Conservation (phyloP, 176 grass and related monocot genomes). For the Triticum urartu region DNA sequence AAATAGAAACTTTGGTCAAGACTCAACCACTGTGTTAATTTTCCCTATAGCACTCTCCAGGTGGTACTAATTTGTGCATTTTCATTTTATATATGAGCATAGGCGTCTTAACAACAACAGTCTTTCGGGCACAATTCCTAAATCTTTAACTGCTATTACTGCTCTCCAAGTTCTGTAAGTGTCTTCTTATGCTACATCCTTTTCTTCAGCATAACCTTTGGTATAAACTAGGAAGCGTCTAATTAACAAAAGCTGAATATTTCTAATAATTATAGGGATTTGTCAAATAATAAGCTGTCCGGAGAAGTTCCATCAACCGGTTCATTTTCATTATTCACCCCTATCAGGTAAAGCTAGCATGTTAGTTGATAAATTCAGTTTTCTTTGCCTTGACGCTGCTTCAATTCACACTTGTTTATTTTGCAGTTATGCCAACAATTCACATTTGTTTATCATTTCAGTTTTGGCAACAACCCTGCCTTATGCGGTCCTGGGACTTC, state of each 20-base stretch:
- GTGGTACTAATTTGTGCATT: slow-evolving; percentile 36
- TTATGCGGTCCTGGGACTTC: slow-evolving; percentile 81
- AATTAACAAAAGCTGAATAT: slow-evolving; percentile 14
- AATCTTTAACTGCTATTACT: slow-evolving; percentile 75
- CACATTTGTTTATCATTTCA: slow-evolving; percentile 35
- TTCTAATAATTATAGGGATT: slow-evolving; percentile 53
- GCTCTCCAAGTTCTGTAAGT: slow-evolving; percentile 93
- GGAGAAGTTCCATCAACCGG: slow-evolving; percentile 89
- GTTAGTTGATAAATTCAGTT: not conserved
- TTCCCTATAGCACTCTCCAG: not conserved
- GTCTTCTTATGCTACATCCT: not conserved
- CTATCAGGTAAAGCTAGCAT: slow-evolving; percentile 61
- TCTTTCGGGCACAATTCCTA: slow-evolving; percentile 70
- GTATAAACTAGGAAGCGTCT: slow-evolving; percentile 17
- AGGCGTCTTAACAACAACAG: slow-evolving; percentile 96
- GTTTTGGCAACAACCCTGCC: slow-evolving; percentile 87
- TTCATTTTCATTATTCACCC: slow-evolving; percentile 92
- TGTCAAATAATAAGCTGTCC: slow-evolving; percentile 85
- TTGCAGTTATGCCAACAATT: slow-evolving; percentile 79
- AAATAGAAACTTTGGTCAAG: slow-evolving; percentile 7
- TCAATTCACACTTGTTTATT: slow-evolving; percentile 23
- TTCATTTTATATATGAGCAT: slow-evolving; percentile 18
- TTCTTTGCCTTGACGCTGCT: slow-evolving; percentile 16
- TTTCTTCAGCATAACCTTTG: not conserved
- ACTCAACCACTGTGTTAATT: not conserved